phyloP scores from a whole-genome alignment of 768 basidiomycete genomes.

The Postia placenta region DNA sequence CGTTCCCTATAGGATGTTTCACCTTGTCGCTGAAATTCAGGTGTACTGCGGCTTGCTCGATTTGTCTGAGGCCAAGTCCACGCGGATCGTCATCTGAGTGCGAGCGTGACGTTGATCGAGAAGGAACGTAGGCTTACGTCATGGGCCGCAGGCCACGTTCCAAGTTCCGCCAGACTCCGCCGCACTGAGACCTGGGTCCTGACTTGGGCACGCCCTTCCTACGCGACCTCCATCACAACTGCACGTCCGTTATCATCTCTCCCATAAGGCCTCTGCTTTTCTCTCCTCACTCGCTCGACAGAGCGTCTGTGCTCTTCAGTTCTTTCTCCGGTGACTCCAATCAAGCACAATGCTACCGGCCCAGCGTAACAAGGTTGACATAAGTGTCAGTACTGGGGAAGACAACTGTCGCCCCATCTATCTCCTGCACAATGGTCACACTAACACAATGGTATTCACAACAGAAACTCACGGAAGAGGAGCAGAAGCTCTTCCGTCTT shows the following conservation, averaged over 20 bases:
- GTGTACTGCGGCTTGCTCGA: neutral
- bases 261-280: constrained; percentile 8
- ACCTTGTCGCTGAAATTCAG: neutral
- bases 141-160: neutral
- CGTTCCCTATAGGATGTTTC: neutral
- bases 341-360: constrained; percentile 56
- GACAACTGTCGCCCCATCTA: constrained; percentile 14
- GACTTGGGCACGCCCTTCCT: neutral
- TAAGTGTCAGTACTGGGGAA: constrained; percentile 58
- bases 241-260: constrained; percentile 8
- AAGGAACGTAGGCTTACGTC: constrained; percentile 1
- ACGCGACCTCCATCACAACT: constrained; percentile 2
- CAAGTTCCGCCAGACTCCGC: constrained; percentile 10
- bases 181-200: constrained; percentile 2
- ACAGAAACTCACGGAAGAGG: constrained; percentile 80
- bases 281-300: constrained; percentile 6
- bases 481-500: constrained; percentile 88
- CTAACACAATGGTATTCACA: neutral
- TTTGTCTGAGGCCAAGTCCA: neutral
- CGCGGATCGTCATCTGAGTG: constrained; percentile 3
- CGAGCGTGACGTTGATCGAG: neutral
- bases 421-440: neutral
- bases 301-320: constrained; percentile 11
- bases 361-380: constrained; percentile 88
- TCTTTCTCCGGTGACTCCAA: constrained; percentile 1